Base-by-base conservation (phyloP, 345 rosid species). In the Brassica carinata region DNA sequence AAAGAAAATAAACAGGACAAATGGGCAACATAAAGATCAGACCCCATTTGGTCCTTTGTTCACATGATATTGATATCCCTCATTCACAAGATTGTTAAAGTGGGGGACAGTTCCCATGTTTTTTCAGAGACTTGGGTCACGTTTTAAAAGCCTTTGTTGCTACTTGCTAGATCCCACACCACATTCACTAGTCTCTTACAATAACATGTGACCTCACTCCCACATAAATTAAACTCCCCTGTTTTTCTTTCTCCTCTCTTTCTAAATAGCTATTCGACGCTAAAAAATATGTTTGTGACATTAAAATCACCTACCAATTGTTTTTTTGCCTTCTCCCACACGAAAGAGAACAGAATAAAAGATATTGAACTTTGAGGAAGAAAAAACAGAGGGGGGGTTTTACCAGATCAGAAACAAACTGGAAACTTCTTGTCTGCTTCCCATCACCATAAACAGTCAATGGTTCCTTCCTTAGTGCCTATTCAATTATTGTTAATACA, bases 391-490 rank as follows among this genome's bases (percentile, higher is more conserved):
- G 18, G 26, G 26, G 23, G 26, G 69, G 40, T 66, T 70, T 77
- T 86, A 90, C 97, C 91, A 92, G 83, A 82, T 92, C 97, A 11
- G 97, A 91, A 74, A 92, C 97, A 77, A 83, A 92, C 81, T 91
- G 97, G 84, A 92, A 92, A 79, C 97, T 92, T 77, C 97, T 85
- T 8, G 97, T 92, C 73, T 92, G 97, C 84, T 92, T 92, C 26
- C 97, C 97, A 79, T 92, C 97, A 23, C 97, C 96, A 57, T 93
- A 93, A 3, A 93, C 98, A 31, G 98, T 93, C 90, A 93, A 67
- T n/a, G 96, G 91, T 75, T 91, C 90, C 72, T 87, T 93, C 86
- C 96, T 87, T 17, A 91, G 72, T 69, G 96, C 98, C 94, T 91
- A 82, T 30, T 63, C 36, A 72, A 34, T 73, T 36, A 33, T 61